Base-by-base conservation (phyloP, 768 basidiomycete genomes). In the Phallus indusiatus region DNA sequence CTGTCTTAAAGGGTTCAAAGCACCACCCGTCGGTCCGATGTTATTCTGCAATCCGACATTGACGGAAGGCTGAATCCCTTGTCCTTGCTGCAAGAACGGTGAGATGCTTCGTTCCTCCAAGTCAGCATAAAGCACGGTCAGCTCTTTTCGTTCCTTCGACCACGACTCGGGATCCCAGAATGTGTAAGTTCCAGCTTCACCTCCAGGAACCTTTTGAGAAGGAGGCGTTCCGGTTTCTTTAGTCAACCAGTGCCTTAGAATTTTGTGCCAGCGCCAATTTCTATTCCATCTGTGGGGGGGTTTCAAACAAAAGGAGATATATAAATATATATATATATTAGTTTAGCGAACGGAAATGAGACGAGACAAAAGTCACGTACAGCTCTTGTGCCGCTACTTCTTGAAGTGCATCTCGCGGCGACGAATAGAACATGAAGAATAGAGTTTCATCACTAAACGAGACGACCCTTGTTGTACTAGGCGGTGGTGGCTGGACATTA, bases 361-460 rank as follows among this genome's bases (percentile, higher is more conserved):
- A 55, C 7, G n/a, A 52, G 22, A 47, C 36, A 4, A 8, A 14
- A 14, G 50, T 63, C 2, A 84, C 90, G 72, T 73, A 95, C 92
- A 98, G 76, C 76, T 97, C 94, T 70, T 92, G 88, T 51, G 92
- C 93, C 16, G 94, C 94, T 54, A 93, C 81, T 73, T 98, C 94
- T 71, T 98, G 94, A 56, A 95, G 75, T 46, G 87, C 85, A 74
- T 98, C 94, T 67, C 90, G 77, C 59, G 94, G 92, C 72, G 84
- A 86, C 59, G 91, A 85, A 74, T 97, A 98, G 78, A 98, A 98
- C 83, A 95, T 94, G 79, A 91, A 95, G 74, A 98, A 96, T 24
- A 98, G 75, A 16, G 94, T 96, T 73, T 98, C 94, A 71, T 97
- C 94, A 71, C 87, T 88, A 73, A 98, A 95, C 53, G 85, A 82